These are phyloP conservation scores for Luvunga scandens DNA, from an alignment of 345 rosid genomes.

Conservation along the genomic window DNA sequence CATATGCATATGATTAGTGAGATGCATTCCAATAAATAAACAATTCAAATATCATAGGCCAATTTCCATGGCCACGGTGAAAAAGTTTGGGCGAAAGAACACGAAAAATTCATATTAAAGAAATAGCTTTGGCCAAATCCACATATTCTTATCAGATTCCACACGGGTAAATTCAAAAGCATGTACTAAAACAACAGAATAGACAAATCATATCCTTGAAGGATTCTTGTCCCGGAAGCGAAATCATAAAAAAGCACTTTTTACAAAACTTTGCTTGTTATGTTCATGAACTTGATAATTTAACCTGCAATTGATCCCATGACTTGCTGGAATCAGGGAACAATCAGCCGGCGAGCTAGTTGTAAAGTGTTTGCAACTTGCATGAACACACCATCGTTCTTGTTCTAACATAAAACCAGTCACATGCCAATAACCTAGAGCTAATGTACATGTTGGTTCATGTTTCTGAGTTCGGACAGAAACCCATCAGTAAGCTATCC, in stretches of 20 bases:
- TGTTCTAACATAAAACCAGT: background rate
- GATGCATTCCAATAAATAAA: background rate
- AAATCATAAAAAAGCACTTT: background rate
- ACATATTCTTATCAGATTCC: background rate
- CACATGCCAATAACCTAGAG: conserved; percentile 1
- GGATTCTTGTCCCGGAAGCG: conserved; percentile 7
- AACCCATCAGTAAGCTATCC: background rate
- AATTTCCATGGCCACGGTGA: background rate
- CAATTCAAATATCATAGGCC: background rate
- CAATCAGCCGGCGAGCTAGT: background rate
- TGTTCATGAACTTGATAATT: conserved; percentile 10
- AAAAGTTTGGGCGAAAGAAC: background rate
- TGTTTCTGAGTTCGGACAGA: background rate
- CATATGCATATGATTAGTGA: too few relatives aligned
- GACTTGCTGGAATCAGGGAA: background rate
- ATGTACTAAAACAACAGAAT: background rate
- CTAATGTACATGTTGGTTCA: conserved; percentile 12
- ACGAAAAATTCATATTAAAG: background rate
- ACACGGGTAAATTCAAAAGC: background rate
- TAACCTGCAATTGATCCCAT: background rate
- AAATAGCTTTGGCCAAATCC: background rate
- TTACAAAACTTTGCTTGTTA: background rate
- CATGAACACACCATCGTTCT: background rate
- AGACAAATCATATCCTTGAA: conserved; percentile 13
- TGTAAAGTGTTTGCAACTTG: conserved; percentile 4